Evolutionary conservation across 2,329 filamentous ascomycete species (phyloP).

Genomic region (Penicillium sp.): DNA sequence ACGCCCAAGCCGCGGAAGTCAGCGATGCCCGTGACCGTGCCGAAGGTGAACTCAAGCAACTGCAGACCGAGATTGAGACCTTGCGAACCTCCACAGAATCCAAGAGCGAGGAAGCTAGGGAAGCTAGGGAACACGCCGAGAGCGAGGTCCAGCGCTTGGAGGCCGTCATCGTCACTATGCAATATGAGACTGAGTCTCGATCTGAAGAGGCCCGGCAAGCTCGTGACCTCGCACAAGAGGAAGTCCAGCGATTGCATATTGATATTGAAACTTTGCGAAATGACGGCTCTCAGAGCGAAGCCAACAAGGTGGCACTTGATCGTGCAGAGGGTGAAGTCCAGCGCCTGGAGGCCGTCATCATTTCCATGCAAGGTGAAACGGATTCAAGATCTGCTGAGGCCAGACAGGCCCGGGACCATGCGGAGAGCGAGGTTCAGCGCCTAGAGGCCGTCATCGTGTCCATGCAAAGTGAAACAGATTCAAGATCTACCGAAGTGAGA

Average conservation of each 20-base stretch:
- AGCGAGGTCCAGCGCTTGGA: conserved; percentile 31
- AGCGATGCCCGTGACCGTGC: conserved; percentile 18
- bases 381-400: not conserved
- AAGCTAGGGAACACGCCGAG: conserved; percentile 24
- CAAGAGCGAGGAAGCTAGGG: conserved; percentile 21
- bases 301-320: conserved; percentile 1
- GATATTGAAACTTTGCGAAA: not conserved
- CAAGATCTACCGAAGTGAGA: not conserved
- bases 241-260: not conserved
- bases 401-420: not conserved
- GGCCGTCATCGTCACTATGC: conserved; percentile 10
- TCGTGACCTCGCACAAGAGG: not conserved
- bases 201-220: not conserved
- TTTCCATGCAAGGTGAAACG: not conserved
- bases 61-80: conserved; percentile 17
- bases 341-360: conserved; percentile 26
- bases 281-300: not conserved
- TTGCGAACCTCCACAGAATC: conserved; percentile 15
- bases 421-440: conserved; percentile 6
- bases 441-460: not conserved
- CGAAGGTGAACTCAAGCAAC: conserved; percentile 16
- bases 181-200: not conserved
- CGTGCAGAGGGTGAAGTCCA: conserved; percentile 23
- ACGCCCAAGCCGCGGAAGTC: conserved; percentile 15
- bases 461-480: not conserved